Evolutionary conservation across 148 eudicot species (phyloP), one percentile per base, ranked within the genome.

Genomic region (Agrostemma githago): DNA sequence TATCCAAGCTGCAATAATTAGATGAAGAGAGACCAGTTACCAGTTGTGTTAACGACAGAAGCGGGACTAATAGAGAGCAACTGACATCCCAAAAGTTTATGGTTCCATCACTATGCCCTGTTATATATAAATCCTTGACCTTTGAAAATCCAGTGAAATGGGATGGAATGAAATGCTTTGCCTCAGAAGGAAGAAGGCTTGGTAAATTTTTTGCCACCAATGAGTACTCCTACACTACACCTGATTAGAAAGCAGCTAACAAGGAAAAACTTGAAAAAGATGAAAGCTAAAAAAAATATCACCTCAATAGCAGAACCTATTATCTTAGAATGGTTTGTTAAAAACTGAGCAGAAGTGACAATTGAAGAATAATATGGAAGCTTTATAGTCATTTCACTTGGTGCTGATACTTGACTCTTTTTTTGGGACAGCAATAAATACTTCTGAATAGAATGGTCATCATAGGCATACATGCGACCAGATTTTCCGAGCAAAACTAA

Each of bases 71-170:
- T 79, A 86, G 80, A 17, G 97, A 93, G 72, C 85, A 83, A 48
- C 96, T 84, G 62, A 85, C 88, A 80, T 96, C 92, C 99, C 99
- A 96, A 70, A 96, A 88, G 70, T 85, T 86, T 39, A 96, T 88
- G 58, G 88, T 85, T 70, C 99, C 99, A 73, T 90, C 89, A 76
- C 70, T 74, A 68, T 96, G 96, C 75, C 97, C 99, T 62, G 97
- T 92, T 70, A 92, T 79, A 82, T 87, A 89, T 74, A 96, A 74
- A 83, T 89, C 90, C 75, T 73, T 86, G 63, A 87, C 78, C 77
- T 81, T 90, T 4, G 96, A 82, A 79, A 89, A 90, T 58, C 91
- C 80, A 71, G 87, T 87, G 68, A 82, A 85, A 42, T 79, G 82
- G 74, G 81, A 74, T 80, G 79, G 82, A 84, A 84, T 88, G 74